These are phyloP conservation scores for Myxozyma neotropica DNA, from an alignment of 805 yeast species.

Conservation along the genomic window DNA sequence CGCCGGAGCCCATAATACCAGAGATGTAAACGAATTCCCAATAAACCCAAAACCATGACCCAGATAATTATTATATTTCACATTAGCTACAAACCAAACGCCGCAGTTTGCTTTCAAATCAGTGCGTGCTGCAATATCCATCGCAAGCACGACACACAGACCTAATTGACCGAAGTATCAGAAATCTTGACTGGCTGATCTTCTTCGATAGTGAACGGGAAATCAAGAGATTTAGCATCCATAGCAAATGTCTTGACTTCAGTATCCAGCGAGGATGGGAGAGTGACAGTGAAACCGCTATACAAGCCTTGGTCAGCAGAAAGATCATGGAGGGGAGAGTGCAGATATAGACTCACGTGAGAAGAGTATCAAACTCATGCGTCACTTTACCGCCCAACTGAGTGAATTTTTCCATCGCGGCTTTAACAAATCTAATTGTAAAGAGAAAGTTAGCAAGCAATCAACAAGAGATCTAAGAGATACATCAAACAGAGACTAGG, in stretches of 20 bases:
- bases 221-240: constrained; percentile 6
- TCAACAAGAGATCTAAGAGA: neutral
- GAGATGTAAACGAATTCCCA: too few species aligned
- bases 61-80: too few species aligned
- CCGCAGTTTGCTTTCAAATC: too few species aligned
- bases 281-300: constrained; percentile 28
- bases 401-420: constrained; percentile 19
- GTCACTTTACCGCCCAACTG: constrained; percentile 28
- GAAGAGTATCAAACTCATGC: constrained; percentile 24
- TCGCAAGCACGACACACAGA: too few species aligned
- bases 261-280: constrained; percentile 20
- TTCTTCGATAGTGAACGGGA: constrained; percentile 29
- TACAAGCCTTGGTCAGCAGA: neutral
- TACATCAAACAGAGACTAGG: neutral
- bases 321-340: neutral
- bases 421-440: constrained; percentile 14
- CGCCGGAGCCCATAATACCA: too few species aligned
- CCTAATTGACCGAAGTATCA: constrained; percentile 1
- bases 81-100: neutral
- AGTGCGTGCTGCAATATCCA: too few species aligned
- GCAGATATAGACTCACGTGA: constrained; percentile 15
- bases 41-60: too few species aligned
- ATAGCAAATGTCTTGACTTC: constrained; percentile 6
- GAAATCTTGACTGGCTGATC: constrained; percentile 20
- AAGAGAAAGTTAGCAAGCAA: neutral